phyloP scores from a whole-genome alignment of 805 yeast species.

The Barnettozyma wickerhamii region DNA sequence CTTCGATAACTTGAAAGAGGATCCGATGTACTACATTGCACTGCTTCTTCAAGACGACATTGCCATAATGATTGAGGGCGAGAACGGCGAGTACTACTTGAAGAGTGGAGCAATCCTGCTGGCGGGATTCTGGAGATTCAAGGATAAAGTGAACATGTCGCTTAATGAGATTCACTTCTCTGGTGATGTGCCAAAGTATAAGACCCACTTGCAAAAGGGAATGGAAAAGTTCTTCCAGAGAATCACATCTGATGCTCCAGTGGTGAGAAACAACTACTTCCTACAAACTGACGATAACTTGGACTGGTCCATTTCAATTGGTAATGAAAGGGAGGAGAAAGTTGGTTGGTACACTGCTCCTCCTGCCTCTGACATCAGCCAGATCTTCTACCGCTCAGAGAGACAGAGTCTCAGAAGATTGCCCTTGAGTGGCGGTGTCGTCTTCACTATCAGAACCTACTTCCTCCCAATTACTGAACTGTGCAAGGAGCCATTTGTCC shows the following conservation, averaged over 20 bases:
- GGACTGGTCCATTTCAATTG: conserved; percentile 64
- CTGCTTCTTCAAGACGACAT: conserved; percentile 61
- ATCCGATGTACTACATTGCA: conserved; percentile 57
- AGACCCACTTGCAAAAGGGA: conserved; percentile 51
- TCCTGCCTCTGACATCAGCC: conserved; percentile 39
- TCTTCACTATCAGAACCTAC: conserved; percentile 62
- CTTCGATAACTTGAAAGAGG: conserved; percentile 32
- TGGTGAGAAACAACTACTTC: conserved; percentile 64
- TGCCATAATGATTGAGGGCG: conserved; percentile 60
- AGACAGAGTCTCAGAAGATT: conserved; percentile 59
- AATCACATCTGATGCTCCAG: conserved; percentile 54
- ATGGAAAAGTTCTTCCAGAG: conserved; percentile 65
- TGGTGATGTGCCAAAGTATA: conserved; percentile 66
- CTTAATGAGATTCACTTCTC: conserved; percentile 54
- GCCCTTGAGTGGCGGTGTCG: conserved; percentile 53
- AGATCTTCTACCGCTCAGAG: conserved; percentile 56
- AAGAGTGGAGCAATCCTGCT: conserved; percentile 60
- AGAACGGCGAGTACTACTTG: conserved; percentile 51
- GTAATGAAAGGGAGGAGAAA: conserved; percentile 44
- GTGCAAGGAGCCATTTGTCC: conserved; percentile 56
- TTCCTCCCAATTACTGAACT: conserved; percentile 51
- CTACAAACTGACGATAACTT: conserved; percentile 58
- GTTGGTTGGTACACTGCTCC: conserved; percentile 67
- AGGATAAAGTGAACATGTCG: conserved; percentile 54
- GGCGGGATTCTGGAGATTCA: conserved; percentile 68